Base-by-base conservation (phyloP, 2,329 filamentous ascomycete species). In the Didymellaceae sp. region DNA sequence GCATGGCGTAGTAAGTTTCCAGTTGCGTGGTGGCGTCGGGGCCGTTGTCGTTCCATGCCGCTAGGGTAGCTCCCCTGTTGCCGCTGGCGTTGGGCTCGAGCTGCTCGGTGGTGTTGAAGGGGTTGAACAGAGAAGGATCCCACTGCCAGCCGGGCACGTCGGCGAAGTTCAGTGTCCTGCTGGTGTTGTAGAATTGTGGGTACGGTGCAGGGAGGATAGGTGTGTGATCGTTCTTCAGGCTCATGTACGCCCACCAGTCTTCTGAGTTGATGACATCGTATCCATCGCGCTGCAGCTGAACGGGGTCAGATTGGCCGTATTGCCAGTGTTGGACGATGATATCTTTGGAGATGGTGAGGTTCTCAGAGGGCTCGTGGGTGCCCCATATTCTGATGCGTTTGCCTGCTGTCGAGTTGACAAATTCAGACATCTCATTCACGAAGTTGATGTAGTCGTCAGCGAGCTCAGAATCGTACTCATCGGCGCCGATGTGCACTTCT, bases 191-290 rank as follows among this genome's bases (percentile, higher is more conserved):
- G 52, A 77, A 77, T 34, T 79, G 77, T 1, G 77, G 75, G 39
- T 80, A 80, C 4, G 73, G 71, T 0, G 75, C 76, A 0, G 78
- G 78, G 0, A 75, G 47, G 26, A 79, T 78, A 1, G 77, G 78
- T 41, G 63, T 75, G 54, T 79, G 77, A 52, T 80, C 76, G 51
- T 81, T 83, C 51, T 83, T 83, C 43, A 83, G 58, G 5, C 75
- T 77, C 74, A 82, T 80, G 55, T 83, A 83, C 0, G 77, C 79
- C 80, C 77, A 80, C 76, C 77, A 78, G 54, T 80, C 78, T 33
- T 80, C 69, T 1, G 77, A 78, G 55, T 80, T 80, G 64, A 80
- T 68, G 8, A 78, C 25, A 0, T 67, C 47, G 48, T 79, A 78
- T 1, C 70, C 71, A 4, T 70, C 59, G 1, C 61, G 49, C 9